phyloP scores from a whole-genome alignment of 2,329 filamentous ascomycete genomes.

The Stagonosporopsis vannaccii region DNA sequence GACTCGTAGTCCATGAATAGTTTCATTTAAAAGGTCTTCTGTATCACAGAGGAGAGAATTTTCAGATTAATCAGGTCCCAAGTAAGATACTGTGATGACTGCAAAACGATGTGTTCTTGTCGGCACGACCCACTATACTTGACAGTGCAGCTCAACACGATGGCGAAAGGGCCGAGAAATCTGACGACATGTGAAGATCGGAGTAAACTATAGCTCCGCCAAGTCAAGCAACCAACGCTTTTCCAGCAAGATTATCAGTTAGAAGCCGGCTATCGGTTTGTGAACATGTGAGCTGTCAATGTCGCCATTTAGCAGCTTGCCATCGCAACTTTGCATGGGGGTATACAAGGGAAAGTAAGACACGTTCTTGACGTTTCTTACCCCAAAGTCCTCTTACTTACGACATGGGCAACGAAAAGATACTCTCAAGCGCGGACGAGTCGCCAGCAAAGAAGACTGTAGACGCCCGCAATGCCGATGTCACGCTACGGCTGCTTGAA shows the following conservation, averaged over 20 bases:
- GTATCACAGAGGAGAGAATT: too few relatives aligned
- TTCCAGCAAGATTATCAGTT: background rate
- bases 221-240: background rate
- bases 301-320: background rate
- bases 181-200: constrained; percentile 2
- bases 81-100: too few relatives aligned
- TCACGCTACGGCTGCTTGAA: constrained; percentile 1
- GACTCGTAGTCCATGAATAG: too few relatives aligned
- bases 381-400: background rate
- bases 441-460: background rate
- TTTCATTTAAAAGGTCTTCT: too few relatives aligned
- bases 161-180: constrained; percentile 3
- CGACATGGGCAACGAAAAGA: background rate
- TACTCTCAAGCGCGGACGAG: background rate
- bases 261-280: background rate
- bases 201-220: background rate
- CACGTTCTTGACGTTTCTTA: background rate
- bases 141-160: constrained; percentile 1
- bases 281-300: background rate
- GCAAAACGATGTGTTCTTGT: background rate
- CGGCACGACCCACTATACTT: background rate
- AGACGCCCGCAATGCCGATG: constrained; percentile 2
- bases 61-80: too few relatives aligned
- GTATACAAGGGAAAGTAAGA: background rate
- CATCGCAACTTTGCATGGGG: background rate